phyloP scores from a whole-genome alignment of 768 basidiomycete genomes.

The Cantharellus cinnabarinus region DNA sequence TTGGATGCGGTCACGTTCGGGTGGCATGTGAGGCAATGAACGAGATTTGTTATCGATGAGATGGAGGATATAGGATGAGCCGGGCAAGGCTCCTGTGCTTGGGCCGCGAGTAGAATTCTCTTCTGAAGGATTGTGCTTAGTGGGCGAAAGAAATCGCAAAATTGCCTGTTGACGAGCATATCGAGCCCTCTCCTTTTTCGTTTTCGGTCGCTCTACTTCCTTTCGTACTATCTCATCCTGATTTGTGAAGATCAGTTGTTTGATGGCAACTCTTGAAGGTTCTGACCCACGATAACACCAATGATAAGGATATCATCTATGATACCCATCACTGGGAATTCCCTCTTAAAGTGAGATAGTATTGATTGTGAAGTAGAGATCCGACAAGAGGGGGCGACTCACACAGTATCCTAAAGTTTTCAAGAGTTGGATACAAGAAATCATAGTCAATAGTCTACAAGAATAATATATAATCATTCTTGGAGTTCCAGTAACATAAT shows the following conservation, averaged over 20 bases:
- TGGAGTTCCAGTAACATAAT: neutral
- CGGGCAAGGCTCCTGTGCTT: conserved; percentile 2
- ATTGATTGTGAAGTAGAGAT: neutral
- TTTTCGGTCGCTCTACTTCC: too few species aligned
- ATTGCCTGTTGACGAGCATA: too few species aligned
- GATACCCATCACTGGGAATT: conserved; percentile 18
- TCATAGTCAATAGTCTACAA: conserved; percentile 18
- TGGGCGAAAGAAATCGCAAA: too few species aligned
- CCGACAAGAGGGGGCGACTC: neutral
- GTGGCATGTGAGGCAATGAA: conserved; percentile 13
- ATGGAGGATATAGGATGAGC: conserved; percentile 10
- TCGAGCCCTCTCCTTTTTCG: too few species aligned
- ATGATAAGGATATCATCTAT: conserved; percentile 16
- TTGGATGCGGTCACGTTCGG: conserved; percentile 15
- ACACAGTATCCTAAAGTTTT: conserved; percentile 15
- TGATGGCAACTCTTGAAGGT: neutral
- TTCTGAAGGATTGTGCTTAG: too few species aligned
- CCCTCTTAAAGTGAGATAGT: conserved; percentile 7
- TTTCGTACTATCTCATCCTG: conserved; percentile 18
- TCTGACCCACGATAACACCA: conserved; percentile 17
- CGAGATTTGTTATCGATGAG: conserved; percentile 21
- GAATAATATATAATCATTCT: neutral
- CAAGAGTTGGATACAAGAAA: conserved; percentile 16
- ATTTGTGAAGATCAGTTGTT: neutral
- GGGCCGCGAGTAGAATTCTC: too few species aligned